A percentile compares a stretch with the other conserved stretches of the same genome.
phyloP scores from a whole-genome alignment of 1,284 basidiomycete species.

The Trichosporon sp. region DNA sequence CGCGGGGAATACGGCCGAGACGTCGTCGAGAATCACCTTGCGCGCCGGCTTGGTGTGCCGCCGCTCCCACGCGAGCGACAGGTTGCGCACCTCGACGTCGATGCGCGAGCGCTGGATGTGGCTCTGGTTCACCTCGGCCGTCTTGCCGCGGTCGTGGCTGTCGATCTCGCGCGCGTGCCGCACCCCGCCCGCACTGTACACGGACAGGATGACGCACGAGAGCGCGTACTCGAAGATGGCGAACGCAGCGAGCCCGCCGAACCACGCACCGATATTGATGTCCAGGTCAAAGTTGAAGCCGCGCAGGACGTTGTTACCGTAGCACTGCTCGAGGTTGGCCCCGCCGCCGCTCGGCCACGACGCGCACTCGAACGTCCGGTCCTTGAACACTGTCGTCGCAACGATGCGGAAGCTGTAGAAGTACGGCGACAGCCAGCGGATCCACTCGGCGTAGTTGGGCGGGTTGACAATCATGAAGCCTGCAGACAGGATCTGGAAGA shows the following conservation, averaged over 20 bases:
- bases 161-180: conserved; percentile 49
- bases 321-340: conserved; percentile 47
- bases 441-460: conserved; percentile 51
- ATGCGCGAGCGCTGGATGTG: conserved; percentile 48
- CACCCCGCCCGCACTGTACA: conserved; percentile 49
- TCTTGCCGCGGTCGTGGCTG: conserved; percentile 42
- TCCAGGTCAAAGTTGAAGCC: conserved; percentile 43
- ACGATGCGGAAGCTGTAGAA: conserved; percentile 47
- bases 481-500: conserved; percentile 38
- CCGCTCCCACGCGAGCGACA: conserved; percentile 42
- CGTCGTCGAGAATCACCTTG: conserved; percentile 51
- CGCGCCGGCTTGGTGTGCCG: conserved; percentile 25
- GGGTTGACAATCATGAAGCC: conserved; percentile 47
- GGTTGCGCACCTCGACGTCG: conserved; percentile 42
- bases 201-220: conserved; percentile 44
- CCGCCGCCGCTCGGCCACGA: conserved; percentile 32
- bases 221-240: conserved; percentile 41
- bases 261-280: conserved; percentile 48
- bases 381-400: conserved; percentile 48
- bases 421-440: conserved; percentile 47
- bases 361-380: conserved; percentile 48
- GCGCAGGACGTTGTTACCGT: conserved; percentile 50
- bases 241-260: conserved; percentile 49
- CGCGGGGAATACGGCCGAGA: conserved; percentile 50
- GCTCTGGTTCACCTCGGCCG: conserved; percentile 41